Percentiles rank a stretch among this genome's conserved stretches.
Evolutionary conservation across 768 basidiomycete genomes (phyloP).

Genomic region (Termitomyces titanicus): DNA sequence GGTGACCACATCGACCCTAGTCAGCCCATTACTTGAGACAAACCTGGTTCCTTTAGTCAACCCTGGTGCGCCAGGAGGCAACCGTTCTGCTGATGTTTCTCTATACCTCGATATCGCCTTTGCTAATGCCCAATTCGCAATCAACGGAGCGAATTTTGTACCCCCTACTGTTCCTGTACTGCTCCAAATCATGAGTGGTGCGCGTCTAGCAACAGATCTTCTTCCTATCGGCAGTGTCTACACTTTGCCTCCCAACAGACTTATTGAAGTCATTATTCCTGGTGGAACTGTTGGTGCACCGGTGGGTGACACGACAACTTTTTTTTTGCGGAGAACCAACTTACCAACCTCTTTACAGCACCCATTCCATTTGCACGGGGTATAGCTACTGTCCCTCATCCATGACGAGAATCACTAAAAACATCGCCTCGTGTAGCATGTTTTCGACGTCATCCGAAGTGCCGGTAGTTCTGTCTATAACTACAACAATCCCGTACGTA

Average conservation of each 20-base stretch:
- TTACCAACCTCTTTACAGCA: neutral
- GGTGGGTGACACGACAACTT: slow-evolving; percentile 13
- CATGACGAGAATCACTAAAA: slow-evolving; percentile 5
- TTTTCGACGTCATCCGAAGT: slow-evolving; percentile 35
- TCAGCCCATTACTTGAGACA: slow-evolving; percentile 27
- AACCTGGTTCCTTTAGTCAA: slow-evolving; percentile 10
- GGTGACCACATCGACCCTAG: slow-evolving; percentile 13
- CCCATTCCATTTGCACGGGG: slow-evolving; percentile 4
- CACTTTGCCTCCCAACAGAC: slow-evolving; percentile 39
- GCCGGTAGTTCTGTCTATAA: slow-evolving; percentile 31
- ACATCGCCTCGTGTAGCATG: slow-evolving; percentile 22
- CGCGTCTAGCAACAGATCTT: slow-evolving; percentile 39
- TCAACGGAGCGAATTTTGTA: slow-evolving; percentile 28
- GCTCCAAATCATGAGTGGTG: slow-evolving; percentile 57
- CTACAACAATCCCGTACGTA: slow-evolving; percentile 39
- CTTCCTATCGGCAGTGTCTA: slow-evolving; percentile 45
- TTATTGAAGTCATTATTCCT: slow-evolving; percentile 41
- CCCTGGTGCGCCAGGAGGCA: slow-evolving; percentile 11
- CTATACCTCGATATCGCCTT: slow-evolving; percentile 19
- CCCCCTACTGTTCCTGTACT: slow-evolving; percentile 48
- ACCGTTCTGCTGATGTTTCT: slow-evolving; percentile 19
- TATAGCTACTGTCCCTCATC: slow-evolving; percentile 17
- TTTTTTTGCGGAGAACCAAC: too few species aligned
- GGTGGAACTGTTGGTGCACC: slow-evolving; percentile 30
- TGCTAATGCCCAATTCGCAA: slow-evolving; percentile 15